These are phyloP conservation scores for Emmonsiellopsis sp. DNA, from an alignment of 2,329 filamentous ascomycete species.

Conservation along the genomic window DNA sequence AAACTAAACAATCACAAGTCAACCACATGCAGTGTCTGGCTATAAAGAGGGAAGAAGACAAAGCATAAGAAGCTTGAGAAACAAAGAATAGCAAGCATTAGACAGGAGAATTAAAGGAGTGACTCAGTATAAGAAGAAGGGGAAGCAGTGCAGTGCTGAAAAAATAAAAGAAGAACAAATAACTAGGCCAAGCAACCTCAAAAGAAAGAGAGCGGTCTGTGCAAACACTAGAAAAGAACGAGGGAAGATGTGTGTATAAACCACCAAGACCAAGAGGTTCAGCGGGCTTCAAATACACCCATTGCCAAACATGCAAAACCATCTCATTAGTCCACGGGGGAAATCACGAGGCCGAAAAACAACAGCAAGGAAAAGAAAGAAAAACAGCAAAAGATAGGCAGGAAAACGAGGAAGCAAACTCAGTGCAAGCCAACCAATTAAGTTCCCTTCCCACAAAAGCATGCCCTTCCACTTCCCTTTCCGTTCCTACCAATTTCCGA, in stretches of 20 bases:
- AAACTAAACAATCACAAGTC: too few species aligned
- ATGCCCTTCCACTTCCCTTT: neutral
- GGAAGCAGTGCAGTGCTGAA: too few species aligned
- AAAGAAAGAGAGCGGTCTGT: too few species aligned
- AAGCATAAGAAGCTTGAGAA: too few species aligned
- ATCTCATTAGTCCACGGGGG: neutral
- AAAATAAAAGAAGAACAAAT: too few species aligned
- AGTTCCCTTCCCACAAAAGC: neutral
- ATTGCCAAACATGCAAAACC: neutral
- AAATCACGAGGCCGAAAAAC: neutral
- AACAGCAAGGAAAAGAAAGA: neutral
- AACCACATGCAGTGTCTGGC: too few species aligned
- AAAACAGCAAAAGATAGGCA: neutral
- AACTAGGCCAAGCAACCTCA: too few species aligned
- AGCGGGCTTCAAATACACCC: neutral
- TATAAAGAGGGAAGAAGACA: too few species aligned
- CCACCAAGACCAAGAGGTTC: neutral
- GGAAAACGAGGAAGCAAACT: neutral
- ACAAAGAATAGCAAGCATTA: too few species aligned
- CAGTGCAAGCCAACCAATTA: neutral
- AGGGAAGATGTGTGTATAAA: neutral
- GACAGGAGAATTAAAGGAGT: too few species aligned
- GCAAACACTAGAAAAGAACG: too few species aligned
- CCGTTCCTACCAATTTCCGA: slow-evolving; percentile 1
- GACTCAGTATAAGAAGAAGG: too few species aligned